These are phyloP conservation scores for Paraconiothyrium brasiliense DNA, from an alignment of 2,329 filamentous ascomycete genomes.

Conservation along the genomic window DNA sequence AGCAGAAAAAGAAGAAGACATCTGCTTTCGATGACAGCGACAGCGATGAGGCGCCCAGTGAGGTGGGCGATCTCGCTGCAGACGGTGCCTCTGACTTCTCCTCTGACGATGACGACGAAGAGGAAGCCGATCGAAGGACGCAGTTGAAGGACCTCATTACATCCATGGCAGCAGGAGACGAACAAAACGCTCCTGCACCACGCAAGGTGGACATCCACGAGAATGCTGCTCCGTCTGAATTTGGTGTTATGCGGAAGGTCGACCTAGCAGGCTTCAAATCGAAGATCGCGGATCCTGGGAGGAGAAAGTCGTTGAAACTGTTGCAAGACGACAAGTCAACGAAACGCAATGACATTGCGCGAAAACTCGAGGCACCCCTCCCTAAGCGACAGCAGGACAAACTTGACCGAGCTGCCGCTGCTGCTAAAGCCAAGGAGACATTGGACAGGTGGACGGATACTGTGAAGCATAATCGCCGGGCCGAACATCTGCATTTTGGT, in stretches of 20 bases:
- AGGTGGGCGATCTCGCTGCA: conserved; percentile 55
- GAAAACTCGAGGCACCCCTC: conserved; percentile 83
- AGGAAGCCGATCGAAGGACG: conserved; percentile 64
- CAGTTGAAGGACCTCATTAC: conserved; percentile 75
- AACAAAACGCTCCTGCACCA: conserved; percentile 43
- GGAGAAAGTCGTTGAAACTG: conserved; percentile 82
- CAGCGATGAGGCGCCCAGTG: conserved; percentile 63
- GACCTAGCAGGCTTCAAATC: conserved; percentile 79
- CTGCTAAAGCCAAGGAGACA: conserved; percentile 90
- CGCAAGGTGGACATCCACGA: conserved; percentile 62
- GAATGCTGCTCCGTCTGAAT: conserved; percentile 69
- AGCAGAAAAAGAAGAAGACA: conserved; percentile 51
- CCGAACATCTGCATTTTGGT: conserved; percentile 90
- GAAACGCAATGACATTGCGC: conserved; percentile 64
- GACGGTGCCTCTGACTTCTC: conserved; percentile 61
- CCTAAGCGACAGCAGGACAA: conserved; percentile 87
- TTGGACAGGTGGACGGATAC: conserved; percentile 93
- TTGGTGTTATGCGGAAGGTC: conserved; percentile 71
- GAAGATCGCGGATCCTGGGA: conserved; percentile 75
- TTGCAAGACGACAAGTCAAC: conserved; percentile 71
- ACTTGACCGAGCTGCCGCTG: conserved; percentile 82
- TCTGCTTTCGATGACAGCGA: conserved; percentile 58
- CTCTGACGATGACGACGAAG: conserved; percentile 56
- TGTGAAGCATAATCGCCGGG: conserved; percentile 90
- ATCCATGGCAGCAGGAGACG: conserved; percentile 63